phyloP scores from a whole-genome alignment of 2,329 filamentous ascomycete genomes.

The Xylaria sp. region DNA sequence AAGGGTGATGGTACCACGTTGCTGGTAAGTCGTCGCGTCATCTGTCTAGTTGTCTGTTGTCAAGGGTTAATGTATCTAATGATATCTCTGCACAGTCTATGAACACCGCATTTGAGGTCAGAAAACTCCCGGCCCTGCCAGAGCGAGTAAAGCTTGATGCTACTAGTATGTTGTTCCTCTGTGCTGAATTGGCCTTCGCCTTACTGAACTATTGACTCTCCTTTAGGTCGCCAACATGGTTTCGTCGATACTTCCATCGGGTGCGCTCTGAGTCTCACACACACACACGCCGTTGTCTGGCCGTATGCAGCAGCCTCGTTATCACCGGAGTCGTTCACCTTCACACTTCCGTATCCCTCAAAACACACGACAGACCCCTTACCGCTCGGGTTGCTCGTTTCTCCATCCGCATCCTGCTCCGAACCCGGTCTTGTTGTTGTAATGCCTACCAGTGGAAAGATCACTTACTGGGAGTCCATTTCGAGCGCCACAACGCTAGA shows the following conservation, averaged over 20 bases:
- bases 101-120: conserved; percentile 86
- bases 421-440: conserved; percentile 89
- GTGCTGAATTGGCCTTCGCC: conserved; percentile 1
- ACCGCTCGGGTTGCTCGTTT: conserved; percentile 85
- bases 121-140: conserved; percentile 84
- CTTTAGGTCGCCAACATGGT: conserved; percentile 71
- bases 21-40: conserved; percentile 65
- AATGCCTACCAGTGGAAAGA: conserved; percentile 83
- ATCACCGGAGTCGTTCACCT: conserved; percentile 80
- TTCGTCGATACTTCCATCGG: conserved; percentile 72
- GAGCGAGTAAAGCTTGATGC: conserved; percentile 76
- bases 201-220: conserved; percentile 41
- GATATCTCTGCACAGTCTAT: conserved; percentile 69
- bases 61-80: conserved; percentile 11
- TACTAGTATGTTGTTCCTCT: conserved; percentile 64
- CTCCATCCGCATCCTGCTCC: conserved; percentile 78
- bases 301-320: conserved; percentile 78
- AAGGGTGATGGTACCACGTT: conserved; percentile 76
- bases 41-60: not conserved
- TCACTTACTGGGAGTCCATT: conserved; percentile 96
- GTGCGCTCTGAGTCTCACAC: conserved; percentile 83
- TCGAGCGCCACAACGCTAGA: conserved; percentile 87
- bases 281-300: conserved; percentile 89
- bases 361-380: conserved; percentile 75
- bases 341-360: conserved; percentile 80